Base-by-base conservation (phyloP, 129 eudicot species). In the Glebionis coronaria region DNA sequence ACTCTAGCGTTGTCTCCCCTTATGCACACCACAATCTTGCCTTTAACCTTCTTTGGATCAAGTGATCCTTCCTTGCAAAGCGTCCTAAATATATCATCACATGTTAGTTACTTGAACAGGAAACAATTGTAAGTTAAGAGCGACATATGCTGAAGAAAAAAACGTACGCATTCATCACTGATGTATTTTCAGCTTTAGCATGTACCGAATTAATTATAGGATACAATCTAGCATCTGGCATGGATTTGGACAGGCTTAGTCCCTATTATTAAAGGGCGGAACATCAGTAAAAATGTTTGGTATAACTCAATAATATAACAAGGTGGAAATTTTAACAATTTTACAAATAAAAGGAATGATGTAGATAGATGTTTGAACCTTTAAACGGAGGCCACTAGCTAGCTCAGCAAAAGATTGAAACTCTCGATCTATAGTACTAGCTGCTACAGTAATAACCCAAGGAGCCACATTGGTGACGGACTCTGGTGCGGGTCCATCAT, bases 401-500 rank as follows among this genome's bases (percentile, higher is more conserved):
- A 89, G 85, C 20, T 58, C 40, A n/a, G 79, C 86, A 29, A 28
- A 51, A 63, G 83, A 70, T 23, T 54, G 62, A 16, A 86, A 86
- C 28, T 69, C 77, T 4, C 96, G 85, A 55, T 86, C 95, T 5
- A 78, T 69, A 0, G 95, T 90, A 69, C 88, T 84, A 0, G 95
- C 97, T 4, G 78, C 97, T 0, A 90, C 91, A 9, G 97, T 90
- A 9, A 84, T 61, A 4, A 79, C 65, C 97, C 97, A 90, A 7
- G 97, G 97, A 15, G 97, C 86, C 14, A 83, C 78, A 78, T 90
- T 90, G 19, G 88, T 40, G 0, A 90, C 91, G 0, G 88, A 61
- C 28, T 56, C 78, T 13, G 71, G 72, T 9, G 0, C 1, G 0
- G 95, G 95, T 18, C 95, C 97, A 2, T 69, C 65, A 50, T 89